Conservation (phyloP, 352 stramenopile species). For the Phytophthora ohioensis region DNA sequence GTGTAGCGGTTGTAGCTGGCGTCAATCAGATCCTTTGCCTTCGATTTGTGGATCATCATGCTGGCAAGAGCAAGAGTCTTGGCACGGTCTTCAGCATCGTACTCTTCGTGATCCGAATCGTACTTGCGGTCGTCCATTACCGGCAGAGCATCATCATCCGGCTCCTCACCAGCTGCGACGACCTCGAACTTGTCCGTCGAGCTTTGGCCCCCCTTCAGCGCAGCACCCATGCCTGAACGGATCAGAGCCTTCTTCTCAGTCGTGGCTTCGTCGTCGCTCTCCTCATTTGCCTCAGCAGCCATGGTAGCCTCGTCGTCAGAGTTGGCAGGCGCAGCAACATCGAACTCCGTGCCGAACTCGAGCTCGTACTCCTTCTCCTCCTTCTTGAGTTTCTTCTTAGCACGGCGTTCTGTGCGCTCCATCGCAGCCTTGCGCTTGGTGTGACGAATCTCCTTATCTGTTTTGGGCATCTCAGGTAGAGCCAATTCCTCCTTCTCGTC, state of each 20-base stretch:
- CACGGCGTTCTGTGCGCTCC: conserved; percentile 91
- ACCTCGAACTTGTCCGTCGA: conserved; percentile 52
- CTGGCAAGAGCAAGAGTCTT: conserved; percentile 96
- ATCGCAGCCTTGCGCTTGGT: conserved; percentile 97
- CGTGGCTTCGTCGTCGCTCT: conserved; percentile 63
- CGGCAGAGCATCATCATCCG: conserved; percentile 55
- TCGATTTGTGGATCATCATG: conserved; percentile 98
- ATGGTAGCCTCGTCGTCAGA: conserved; percentile 59
- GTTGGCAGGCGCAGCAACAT: conserved; percentile 53
- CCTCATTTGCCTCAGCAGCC: conserved; percentile 44
- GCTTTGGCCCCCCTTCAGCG: conserved; percentile 44
- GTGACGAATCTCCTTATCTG: conserved; percentile 98
- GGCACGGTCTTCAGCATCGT: conserved; percentile 97
- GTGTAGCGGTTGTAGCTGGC: conserved; percentile 99
- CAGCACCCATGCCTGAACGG: conserved; percentile 84
- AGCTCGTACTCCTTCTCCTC: conserved; percentile 88
- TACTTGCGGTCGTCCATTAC: conserved; percentile 93
- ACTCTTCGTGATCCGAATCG: conserved; percentile 97
- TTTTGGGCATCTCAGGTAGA: conserved; percentile 95
- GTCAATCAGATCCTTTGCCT: conserved; percentile 98
- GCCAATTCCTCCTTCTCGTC: conserved; percentile 58
- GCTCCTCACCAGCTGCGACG: conserved; percentile 54
- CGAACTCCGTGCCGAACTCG: conserved; percentile 80
- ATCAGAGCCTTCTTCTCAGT: conserved; percentile 86
- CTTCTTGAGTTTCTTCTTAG: conserved; percentile 80